Base-by-base conservation (phyloP, 1,139 yeast genomes). In the Pneumocystis sp. region DNA sequence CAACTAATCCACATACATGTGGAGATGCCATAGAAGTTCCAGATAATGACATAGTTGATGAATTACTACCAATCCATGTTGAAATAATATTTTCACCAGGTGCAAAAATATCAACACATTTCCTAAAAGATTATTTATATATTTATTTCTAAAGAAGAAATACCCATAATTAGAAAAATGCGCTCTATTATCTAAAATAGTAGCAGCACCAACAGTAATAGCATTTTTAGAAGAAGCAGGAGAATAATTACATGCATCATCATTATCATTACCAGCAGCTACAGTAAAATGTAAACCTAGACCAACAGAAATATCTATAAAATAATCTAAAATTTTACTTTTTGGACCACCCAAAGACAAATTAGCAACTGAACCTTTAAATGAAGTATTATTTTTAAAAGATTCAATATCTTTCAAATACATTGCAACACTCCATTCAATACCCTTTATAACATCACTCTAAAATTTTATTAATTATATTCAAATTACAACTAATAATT, bases 21-120 rank as follows among this genome's bases (percentile, higher is more conserved):
- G 98, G 98, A 62, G 97, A 89, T 45, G 98, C 98, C 98, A 93
- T 93, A 29, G 98, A 93, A 29, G 98, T 93, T 78, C 98, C 98
- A 59, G 97, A 89, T 77, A 93, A 82, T 64, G 93, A 85, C 68
- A 96, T 96, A 70, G 96, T 86, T 63, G 95, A 90, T 67, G 82
- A 76, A 70, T 85, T 84, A 57, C 95, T 86, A 64, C 96, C 95
- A 76, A 88, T 90, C 79, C 90, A 93, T 42, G 82, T 79, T 15
- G 84, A 80, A 67, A 76, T 74, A 62, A 82, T 76, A 68, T 77
- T 76, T 64, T 80, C 79, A 65, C 87, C 88, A 17, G 86, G 85
- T 4, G 85, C 85, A 71, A 83, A 84, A 64, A 84, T 76, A 59
- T 59, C 44, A 42, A 42, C 61, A 59, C 45, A 59, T 59, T 59